Base-by-base conservation (phyloP, 306 rosid species). In the Echinosophora koreensis region DNA sequence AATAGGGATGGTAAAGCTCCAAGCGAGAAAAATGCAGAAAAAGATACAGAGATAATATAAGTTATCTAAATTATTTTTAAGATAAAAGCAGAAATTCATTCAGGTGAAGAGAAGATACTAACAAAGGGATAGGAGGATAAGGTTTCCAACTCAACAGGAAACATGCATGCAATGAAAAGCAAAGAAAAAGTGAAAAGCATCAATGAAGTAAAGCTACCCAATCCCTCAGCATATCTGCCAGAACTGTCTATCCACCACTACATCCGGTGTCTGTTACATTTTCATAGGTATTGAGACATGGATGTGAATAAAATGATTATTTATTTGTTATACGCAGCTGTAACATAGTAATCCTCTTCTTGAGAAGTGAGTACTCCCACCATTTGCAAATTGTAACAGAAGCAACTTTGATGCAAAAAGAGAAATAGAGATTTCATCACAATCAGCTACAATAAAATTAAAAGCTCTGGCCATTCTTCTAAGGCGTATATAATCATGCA, bases 1-100 rank as follows among this genome's bases (percentile, higher is more conserved):
- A 88, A 77, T 70, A 83, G 72, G 55, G 51, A 69, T 63, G 11
- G 80, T 38, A 87, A 57, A 82, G 82, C 69, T 80, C 61, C 62
- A 79, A 5, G 61, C 47, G 66, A n/a, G 18, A 81, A 68, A 55
- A 59, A 28, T 63, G 80, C 47, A 65, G 57, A 51, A 70, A 67
- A 67, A 46, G 38, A 16, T 34, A 74, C 11, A 79, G 39, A 49
- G 49, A 80, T 37, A 8, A 13, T 55, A 76, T 50, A 56, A 59
- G 64, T 47, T 11, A 28, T 46, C 37, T 13, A 46, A 11, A 61
- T 49, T 55, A 28, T 6, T 27, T 22, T 18, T 49, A 35, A 34
- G 42, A 61, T 51, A 28, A 15, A 67, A 68, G 49, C 42, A 22
- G 66, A 71, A 39, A 42, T 42, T 1, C 16, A 51, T 51, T 15